A percentile compares a stretch with the other conserved stretches of the same genome.
These are phyloP conservation scores for Teratosphaeria pseudoeucalypti DNA, from an alignment of 2,329 filamentous ascomycete species.

Conservation along the genomic window DNA sequence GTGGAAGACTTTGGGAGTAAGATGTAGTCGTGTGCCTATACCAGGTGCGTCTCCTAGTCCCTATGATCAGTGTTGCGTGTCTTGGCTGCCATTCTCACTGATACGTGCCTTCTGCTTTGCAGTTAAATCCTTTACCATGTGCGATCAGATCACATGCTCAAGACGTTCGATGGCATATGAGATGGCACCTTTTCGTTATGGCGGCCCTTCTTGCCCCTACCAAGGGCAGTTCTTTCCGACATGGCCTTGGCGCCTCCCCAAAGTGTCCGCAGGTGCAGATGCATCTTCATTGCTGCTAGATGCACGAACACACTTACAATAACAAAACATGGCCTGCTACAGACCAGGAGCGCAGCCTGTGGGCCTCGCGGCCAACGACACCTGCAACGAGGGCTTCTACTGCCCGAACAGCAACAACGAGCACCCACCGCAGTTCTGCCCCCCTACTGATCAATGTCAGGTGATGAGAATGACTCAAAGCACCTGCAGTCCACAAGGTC, in stretches of 20 bases:
- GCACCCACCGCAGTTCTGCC: slow-evolving; percentile 24
- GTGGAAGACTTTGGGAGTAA: no score
- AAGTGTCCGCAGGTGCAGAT: not conserved
- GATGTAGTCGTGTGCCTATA: no score
- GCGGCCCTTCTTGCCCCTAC: not conserved
- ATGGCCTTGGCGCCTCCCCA: not conserved
- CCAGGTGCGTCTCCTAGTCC: no score
- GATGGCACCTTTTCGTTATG: not conserved
- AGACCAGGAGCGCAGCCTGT: slow-evolving; percentile 18
- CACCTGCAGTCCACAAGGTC: slow-evolving; percentile 25
- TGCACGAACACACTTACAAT: slow-evolving; percentile 1
- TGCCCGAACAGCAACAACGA: slow-evolving; percentile 18
- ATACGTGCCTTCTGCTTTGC: no score
- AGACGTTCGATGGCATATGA: not conserved
- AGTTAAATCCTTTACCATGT: no score
- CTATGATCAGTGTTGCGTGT: no score
- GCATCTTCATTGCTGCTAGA: not conserved
- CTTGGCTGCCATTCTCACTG: no score
- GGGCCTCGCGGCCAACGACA: slow-evolving; percentile 20
- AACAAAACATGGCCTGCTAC: slow-evolving; percentile 14
- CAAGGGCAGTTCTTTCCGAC: not conserved
- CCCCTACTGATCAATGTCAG: slow-evolving; percentile 17
- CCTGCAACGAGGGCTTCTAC: slow-evolving; percentile 18
- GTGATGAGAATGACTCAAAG: slow-evolving; percentile 10
- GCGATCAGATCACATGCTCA: not conserved